Conservation (phyloP, 495 filamentous ascomycete species). For the Ascobolus immersus region DNA sequence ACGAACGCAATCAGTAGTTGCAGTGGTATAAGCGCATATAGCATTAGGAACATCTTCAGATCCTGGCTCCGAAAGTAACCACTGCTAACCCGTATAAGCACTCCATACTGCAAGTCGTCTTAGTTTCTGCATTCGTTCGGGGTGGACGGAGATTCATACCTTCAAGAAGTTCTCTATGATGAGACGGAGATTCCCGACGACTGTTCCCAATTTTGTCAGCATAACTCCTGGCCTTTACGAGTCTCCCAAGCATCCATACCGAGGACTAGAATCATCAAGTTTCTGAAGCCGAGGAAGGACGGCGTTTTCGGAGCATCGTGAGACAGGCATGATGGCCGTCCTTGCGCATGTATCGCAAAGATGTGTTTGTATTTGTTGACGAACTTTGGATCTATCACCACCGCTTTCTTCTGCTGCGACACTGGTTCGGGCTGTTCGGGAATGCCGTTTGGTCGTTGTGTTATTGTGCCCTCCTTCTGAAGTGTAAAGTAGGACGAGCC, state of each 20-base stretch:
- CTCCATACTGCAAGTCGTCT: conserved; percentile 43
- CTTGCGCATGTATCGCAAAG: conserved; percentile 50
- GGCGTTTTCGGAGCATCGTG: conserved; percentile 46
- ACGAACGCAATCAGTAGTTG: conserved; percentile 73
- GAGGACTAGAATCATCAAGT: conserved; percentile 83
- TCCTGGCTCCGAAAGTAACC: conserved; percentile 69
- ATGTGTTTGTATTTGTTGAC: conserved; percentile 64
- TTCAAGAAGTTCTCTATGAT: conserved; percentile 96
- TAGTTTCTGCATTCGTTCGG: conserved; percentile 5
- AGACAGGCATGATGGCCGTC: conserved; percentile 56
- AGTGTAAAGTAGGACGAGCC: too few relatives aligned
- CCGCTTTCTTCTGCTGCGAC: too few relatives aligned
- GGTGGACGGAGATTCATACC: conserved; percentile 21
- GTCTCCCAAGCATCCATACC: conserved; percentile 24
- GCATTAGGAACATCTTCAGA: conserved; percentile 40
- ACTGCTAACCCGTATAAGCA: conserved; percentile 74
- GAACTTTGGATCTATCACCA: too few relatives aligned
- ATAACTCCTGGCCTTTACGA: conserved; percentile 7
- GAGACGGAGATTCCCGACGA: conserved; percentile 76
- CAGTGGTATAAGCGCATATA: conserved; percentile 67
- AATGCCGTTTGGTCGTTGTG: too few relatives aligned
- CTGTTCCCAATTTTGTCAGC: conserved; percentile 19
- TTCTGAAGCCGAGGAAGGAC: conserved; percentile 80
- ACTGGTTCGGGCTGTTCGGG: too few relatives aligned
- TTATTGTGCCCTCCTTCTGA: too few relatives aligned